Evolutionary conservation across 2,329 filamentous ascomycete genomes (phyloP).

Genomic region (Fusarium humuli): DNA sequence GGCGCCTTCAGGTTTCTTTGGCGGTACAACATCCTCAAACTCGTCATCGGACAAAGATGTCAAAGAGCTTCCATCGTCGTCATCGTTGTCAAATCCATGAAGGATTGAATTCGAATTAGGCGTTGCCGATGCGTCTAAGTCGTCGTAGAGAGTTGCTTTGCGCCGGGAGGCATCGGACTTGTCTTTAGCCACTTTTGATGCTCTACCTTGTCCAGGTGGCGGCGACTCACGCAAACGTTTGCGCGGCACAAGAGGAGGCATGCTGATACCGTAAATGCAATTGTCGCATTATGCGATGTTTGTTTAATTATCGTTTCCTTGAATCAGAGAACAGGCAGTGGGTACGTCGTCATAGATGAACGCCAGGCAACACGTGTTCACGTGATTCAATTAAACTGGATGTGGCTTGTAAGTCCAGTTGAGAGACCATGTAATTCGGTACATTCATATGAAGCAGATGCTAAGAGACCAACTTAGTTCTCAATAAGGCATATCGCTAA

Average conservation of each 20-base stretch:
- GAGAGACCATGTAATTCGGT: background rate
- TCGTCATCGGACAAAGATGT: conserved; percentile 68
- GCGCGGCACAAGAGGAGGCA: conserved; percentile 76
- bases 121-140: conserved; percentile 64
- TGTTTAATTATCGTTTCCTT: background rate
- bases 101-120: conserved; percentile 58
- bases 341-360: conserved; percentile 33
- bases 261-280: conserved; percentile 50
- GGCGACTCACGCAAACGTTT: conserved; percentile 70
- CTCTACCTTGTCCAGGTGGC: conserved; percentile 42
- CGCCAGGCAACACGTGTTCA: conserved; percentile 16
- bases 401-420: background rate
- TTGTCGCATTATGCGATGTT: conserved; percentile 29
- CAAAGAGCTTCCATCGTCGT: conserved; percentile 58
- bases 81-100: conserved; percentile 58
- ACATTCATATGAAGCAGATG: background rate
- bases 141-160: conserved; percentile 71
- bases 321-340: conserved; percentile 3
- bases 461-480: background rate
- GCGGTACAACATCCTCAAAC: conserved; percentile 60
- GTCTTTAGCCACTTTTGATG: conserved; percentile 45
- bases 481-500: rapidly evolving
- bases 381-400: conserved; percentile 5
- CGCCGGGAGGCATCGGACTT: conserved; percentile 49
- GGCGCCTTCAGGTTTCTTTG: conserved; percentile 55